Conservation (phyloP, 108 stramenopile species). For the Hondaea fermentalgiana region DNA sequence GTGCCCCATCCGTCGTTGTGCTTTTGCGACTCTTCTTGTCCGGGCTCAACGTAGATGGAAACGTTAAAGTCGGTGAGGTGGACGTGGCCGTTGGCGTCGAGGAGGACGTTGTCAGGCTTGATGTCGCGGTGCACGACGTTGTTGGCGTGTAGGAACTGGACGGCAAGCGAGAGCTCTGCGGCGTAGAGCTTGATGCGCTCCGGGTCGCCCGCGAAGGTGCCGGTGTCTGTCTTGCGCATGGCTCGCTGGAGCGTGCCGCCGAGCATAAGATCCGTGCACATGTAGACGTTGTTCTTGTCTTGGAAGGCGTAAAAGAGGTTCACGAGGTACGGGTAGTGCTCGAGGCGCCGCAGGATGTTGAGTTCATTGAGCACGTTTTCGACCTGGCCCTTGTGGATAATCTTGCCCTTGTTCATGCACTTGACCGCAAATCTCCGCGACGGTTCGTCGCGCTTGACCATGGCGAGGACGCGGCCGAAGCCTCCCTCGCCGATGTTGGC, state of each 20-base stretch:
- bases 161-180: neutral
- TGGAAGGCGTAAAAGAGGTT: constrained; percentile 12
- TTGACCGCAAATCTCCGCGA: neutral
- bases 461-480: constrained; percentile 3
- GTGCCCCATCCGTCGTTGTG: constrained; percentile 16
- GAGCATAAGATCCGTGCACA: constrained; percentile 13
- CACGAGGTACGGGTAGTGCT: constrained; percentile 18
- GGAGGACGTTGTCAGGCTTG: neutral
- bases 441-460: neutral
- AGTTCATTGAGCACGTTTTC: neutral
- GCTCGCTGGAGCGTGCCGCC: constrained; percentile 2
- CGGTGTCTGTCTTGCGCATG: neutral
- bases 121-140: constrained; percentile 9
- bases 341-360: neutral
- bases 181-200: constrained; percentile 10
- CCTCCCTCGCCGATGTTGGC: constrained; percentile 8
- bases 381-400: neutral
- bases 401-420: constrained; percentile 17
- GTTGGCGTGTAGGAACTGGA: neutral
- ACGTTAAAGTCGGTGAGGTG: constrained; percentile 13
- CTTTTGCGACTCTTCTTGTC: neutral
- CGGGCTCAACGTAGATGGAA: constrained; percentile 5
- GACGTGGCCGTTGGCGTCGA: neutral
- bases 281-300: neutral
- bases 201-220: neutral